A percentile compares a stretch with the other conserved stretches of the same genome.
phyloP scores from a whole-genome alignment of 2,329 filamentous ascomycete genomes.

The Talaromyces rugulosus region DNA sequence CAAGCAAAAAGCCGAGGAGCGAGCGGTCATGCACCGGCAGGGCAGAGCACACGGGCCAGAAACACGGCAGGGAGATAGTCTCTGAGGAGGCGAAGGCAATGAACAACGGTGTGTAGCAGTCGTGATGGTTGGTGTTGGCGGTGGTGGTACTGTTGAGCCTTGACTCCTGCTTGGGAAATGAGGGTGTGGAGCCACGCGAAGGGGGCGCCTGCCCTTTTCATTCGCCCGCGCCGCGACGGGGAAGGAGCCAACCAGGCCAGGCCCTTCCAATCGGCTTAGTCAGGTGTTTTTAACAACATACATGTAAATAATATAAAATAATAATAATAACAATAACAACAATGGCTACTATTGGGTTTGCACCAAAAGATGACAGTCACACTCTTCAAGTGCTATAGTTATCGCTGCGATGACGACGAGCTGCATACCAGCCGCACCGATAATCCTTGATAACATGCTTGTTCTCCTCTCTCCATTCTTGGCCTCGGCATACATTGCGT shows the following conservation, averaged over 20 bases:
- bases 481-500: background rate
- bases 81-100: background rate
- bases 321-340: too few species aligned
- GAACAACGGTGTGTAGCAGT: background rate
- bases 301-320: too few species aligned
- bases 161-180: slow-evolving; percentile 13
- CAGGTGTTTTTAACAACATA: background rate
- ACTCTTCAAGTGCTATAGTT: background rate
- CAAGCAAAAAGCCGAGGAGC: background rate
- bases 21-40: background rate
- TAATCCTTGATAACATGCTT: background rate
- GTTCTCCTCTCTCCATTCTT: background rate
- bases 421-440: background rate
- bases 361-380: too few species aligned
- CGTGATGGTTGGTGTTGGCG: background rate
- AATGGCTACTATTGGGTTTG: too few species aligned
- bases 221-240: background rate
- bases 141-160: background rate
- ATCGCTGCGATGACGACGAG: background rate
- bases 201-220: slow-evolving; percentile 1
- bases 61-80: background rate
- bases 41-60: background rate
- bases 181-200: slow-evolving; percentile 6
- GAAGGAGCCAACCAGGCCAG: slow-evolving; percentile 8
- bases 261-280: background rate